Evolutionary conservation across 2,329 filamentous ascomycete species (phyloP).

Genomic region (Phaeoacremonium minimum): DNA sequence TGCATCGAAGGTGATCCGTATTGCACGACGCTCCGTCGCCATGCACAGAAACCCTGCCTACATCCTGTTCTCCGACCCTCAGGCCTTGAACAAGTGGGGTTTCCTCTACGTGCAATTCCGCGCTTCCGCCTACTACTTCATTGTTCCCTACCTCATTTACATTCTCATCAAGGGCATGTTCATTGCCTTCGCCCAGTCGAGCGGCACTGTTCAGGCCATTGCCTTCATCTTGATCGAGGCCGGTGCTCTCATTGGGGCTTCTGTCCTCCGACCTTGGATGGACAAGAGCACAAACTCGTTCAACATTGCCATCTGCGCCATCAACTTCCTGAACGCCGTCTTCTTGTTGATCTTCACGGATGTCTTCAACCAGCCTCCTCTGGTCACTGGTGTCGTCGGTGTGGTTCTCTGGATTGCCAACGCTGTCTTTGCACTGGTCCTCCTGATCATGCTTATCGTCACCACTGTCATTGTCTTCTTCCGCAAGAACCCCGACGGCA

Average conservation of each 20-base stretch:
- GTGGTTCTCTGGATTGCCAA: conserved; percentile 88
- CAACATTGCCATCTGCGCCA: conserved; percentile 85
- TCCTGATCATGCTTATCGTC: conserved; percentile 77
- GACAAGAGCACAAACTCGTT: conserved; percentile 97
- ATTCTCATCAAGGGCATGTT: conserved; percentile 86
- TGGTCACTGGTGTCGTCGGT: conserved; percentile 85
- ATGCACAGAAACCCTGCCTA: conserved; percentile 97
- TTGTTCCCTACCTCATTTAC: conserved; percentile 74
- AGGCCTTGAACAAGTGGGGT: conserved; percentile 93
- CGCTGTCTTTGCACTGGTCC: conserved; percentile 74
- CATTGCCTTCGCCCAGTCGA: conserved; percentile 73
- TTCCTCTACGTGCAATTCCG: conserved; percentile 97
- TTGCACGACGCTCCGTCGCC: conserved; percentile 80
- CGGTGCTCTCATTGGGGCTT: conserved; percentile 69
- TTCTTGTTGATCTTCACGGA: conserved; percentile 86
- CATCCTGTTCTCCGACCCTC: conserved; percentile 93
- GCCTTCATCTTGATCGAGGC: conserved; percentile 81
- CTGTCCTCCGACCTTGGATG: conserved; percentile 90
- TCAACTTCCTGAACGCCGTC: conserved; percentile 89
- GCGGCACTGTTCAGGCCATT: conserved; percentile 70
- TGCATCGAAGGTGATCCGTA: conserved; percentile 80
- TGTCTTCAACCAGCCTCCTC: conserved; percentile 76
- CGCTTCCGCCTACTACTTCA: conserved; percentile 92
- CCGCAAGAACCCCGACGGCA: conserved; percentile 89
- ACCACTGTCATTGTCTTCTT: conserved; percentile 64